Evolutionary conservation across 768 basidiomycete genomes (phyloP).

Genomic region (Naematelia aurantialba): DNA sequence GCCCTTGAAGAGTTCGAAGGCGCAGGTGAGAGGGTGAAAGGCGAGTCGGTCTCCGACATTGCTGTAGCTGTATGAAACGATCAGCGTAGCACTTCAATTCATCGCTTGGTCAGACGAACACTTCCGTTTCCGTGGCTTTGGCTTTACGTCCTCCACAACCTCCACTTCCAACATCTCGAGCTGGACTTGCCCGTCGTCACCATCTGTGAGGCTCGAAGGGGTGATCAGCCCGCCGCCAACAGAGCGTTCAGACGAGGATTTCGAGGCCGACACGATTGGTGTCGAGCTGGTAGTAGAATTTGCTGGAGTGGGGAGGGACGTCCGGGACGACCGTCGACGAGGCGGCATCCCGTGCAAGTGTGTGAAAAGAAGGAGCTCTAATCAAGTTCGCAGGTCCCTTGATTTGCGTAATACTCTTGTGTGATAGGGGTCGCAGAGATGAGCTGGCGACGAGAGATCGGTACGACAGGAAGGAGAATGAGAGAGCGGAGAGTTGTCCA

Average conservation of each 20-base stretch:
- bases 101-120: conserved; percentile 9
- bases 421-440: too few relatives aligned
- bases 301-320: conserved; percentile 37
- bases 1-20: not conserved
- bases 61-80: conserved; percentile 4
- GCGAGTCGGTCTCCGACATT: conserved; percentile 12
- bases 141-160: conserved; percentile 2
- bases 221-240: conserved; percentile 26
- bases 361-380: too few relatives aligned
- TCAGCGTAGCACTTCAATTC: not conserved
- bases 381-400: too few relatives aligned
- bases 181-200: conserved; percentile 10
- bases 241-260: not conserved
- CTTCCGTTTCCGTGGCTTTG: conserved; percentile 25
- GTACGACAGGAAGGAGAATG: too few relatives aligned
- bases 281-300: conserved; percentile 24
- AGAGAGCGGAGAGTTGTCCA: too few relatives aligned
- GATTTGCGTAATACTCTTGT: too few relatives aligned
- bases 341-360: conserved; percentile 32
- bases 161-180: conserved; percentile 10
- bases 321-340: conserved; percentile 17
- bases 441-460: too few relatives aligned
- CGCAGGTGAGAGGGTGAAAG: conserved; percentile 14
- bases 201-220: conserved; percentile 31
- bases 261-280: conserved; percentile 7